Evolutionary conservation across 2,329 filamentous ascomycete genomes (phyloP).

Genomic region (Fusarium sp.): DNA sequence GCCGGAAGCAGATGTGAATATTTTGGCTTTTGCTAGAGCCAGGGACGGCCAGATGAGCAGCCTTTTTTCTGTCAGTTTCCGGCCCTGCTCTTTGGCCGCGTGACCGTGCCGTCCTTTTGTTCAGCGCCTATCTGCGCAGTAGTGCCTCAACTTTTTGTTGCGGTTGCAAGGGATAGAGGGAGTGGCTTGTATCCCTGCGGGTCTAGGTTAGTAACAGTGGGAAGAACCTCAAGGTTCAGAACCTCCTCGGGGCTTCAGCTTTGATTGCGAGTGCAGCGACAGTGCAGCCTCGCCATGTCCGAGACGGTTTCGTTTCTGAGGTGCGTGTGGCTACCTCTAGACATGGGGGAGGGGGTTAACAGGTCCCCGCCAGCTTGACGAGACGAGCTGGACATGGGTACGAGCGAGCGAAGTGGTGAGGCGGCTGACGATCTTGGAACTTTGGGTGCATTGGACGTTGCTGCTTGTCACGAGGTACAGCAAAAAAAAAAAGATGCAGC

Average conservation of each 20-base stretch:
- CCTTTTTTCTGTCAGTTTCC: constrained; percentile 20
- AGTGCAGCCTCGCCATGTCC: constrained; percentile 25
- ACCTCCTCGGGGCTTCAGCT: constrained; percentile 6
- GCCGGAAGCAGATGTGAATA: constrained; percentile 13
- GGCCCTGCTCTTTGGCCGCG: constrained; percentile 10
- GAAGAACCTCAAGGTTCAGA: constrained; percentile 2
- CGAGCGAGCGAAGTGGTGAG: constrained; percentile 14
- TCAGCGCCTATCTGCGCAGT: not conserved
- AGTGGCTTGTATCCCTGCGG: constrained; percentile 5
- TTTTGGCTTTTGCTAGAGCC: constrained; percentile 32
- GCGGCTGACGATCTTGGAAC: constrained; percentile 24
- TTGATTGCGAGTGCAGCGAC: constrained; percentile 6
- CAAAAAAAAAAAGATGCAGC: constrained; percentile 31
- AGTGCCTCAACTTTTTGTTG: constrained; percentile 13
- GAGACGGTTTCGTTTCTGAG: constrained; percentile 27
- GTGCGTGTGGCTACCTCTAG: not conserved
- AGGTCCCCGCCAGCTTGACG: constrained; percentile 17
- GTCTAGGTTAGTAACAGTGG: not conserved
- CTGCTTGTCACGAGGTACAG: constrained; percentile 23
- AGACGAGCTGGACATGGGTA: constrained; percentile 30
- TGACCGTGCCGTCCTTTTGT: constrained; percentile 11
- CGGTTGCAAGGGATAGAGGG: constrained; percentile 6
- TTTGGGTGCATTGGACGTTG: constrained; percentile 19
- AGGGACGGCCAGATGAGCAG: constrained; percentile 14
- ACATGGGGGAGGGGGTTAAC: not conserved